Conservation (phyloP, 495 filamentous ascomycete species). For the Apodospora peruviana region DNA sequence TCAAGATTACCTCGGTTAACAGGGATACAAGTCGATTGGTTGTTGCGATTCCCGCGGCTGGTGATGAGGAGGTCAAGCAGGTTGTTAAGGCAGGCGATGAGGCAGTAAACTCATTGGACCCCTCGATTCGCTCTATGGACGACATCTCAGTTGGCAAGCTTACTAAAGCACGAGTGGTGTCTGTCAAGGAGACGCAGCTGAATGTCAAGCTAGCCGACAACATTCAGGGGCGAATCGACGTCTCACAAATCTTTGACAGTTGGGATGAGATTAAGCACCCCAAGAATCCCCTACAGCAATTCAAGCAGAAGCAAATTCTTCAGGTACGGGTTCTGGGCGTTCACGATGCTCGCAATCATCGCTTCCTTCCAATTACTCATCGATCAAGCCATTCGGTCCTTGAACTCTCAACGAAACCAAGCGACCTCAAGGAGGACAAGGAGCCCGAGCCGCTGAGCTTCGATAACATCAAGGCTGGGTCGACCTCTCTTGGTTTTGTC, state of each 20-base stretch:
- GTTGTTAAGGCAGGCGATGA: constrained; percentile 14
- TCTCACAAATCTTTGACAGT: constrained; percentile 80
- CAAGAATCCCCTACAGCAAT: constrained; percentile 68
- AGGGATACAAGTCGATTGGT: constrained; percentile 33
- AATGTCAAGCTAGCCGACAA: constrained; percentile 88
- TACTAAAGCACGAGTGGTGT: constrained; percentile 71
- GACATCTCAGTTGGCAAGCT: constrained; percentile 70
- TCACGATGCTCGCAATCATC: constrained; percentile 84
- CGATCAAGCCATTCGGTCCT: constrained; percentile 73
- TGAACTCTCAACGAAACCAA: constrained; percentile 82
- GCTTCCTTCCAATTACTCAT: constrained; percentile 87
- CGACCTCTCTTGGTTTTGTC: constrained; percentile 71
- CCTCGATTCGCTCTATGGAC: constrained; percentile 53
- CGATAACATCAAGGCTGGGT: constrained; percentile 66
- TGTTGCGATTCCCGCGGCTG: constrained; percentile 28
- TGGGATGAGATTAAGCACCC: constrained; percentile 81
- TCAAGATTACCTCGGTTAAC: constrained; percentile 67
- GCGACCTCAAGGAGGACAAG: constrained; percentile 46
- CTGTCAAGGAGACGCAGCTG: constrained; percentile 81
- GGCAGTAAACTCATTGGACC: constrained; percentile 61
- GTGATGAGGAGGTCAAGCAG: constrained; percentile 20
- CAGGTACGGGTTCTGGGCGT: constrained; percentile 75
- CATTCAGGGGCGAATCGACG: constrained; percentile 83
- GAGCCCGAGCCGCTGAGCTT: constrained; percentile 55
- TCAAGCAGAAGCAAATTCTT: constrained; percentile 64